These are phyloP conservation scores for Blastobotrys proliferans DNA, from an alignment of 1,139 yeast genomes.

Conservation along the genomic window DNA sequence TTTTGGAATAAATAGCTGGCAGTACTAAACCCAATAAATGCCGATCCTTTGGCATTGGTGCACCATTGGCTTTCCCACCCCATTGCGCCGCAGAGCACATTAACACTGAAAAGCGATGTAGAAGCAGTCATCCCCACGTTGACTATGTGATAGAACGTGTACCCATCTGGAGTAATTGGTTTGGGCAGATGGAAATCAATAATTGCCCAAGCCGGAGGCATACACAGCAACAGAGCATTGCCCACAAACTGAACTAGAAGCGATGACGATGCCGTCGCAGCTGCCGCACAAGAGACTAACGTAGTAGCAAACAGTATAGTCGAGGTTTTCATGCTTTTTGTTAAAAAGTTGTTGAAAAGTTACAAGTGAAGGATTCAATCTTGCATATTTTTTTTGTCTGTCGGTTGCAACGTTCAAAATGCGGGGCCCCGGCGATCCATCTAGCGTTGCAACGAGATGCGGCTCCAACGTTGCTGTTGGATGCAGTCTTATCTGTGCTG, in stretches of 20 bases:
- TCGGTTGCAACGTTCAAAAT: no score
- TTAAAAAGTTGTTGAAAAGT: no score
- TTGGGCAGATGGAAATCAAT: not conserved
- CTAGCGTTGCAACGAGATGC: no score
- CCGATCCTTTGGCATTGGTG: conserved; percentile 1
- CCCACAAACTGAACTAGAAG: not conserved
- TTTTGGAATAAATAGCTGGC: conserved; percentile 9
- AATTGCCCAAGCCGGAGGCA: conserved; percentile 9
- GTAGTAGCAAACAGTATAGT: not conserved
- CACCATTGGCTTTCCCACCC: conserved; percentile 1
- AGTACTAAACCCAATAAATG: conserved; percentile 1
- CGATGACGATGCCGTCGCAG: not conserved
- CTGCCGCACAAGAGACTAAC: not conserved
- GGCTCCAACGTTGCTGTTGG: no score
- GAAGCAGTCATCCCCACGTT: conserved; percentile 9
- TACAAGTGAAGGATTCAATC: no score
- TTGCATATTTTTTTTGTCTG: no score
- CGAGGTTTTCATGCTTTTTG: conserved; percentile 5
- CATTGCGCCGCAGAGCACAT: not conserved
- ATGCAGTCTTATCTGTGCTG: no score
- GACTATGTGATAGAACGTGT: conserved; percentile 5
- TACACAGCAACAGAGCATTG: not conserved
- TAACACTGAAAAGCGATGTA: conserved; percentile 3
- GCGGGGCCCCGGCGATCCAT: no score
- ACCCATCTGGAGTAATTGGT: conserved; percentile 9